Base-by-base conservation (phyloP, 2,329 filamentous ascomycete genomes). In the Aspergillus udagawae region DNA sequence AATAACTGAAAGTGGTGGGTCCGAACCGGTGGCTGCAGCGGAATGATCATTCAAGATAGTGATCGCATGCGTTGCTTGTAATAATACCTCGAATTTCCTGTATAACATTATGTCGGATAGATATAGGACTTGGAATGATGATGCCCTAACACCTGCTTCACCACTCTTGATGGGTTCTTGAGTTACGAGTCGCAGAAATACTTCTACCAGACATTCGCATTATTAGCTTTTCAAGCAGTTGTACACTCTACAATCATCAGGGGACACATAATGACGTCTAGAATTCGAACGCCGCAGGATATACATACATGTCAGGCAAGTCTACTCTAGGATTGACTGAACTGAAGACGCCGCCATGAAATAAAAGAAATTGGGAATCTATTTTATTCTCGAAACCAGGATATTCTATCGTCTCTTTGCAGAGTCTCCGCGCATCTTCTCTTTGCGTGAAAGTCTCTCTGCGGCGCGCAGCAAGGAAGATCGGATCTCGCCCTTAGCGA, bases 401-500 rank as follows among this genome's bases (percentile, higher is more conserved):
- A 35, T 51, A 51, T 45, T 63, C 62, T 68, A 74, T 54, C 69
- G 69, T 54, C 68, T 70, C 62, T 69, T 74, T 21, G 62, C 59
- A 4, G 65, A 56, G 49, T 73, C 74, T n/a, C 65, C 59, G 47
- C 75, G 73, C 74, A 79, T 77, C 63, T 78, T 79, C 62, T 83
- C 78, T 64, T 81, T 82, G 54, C 83, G 77, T 63, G 79, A 74
- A 51, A 86, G 75, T 67, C 83, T 81, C 45, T 85, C 83, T 25
- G 75, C 72, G 9, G 82, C 79, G 52, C 82, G 78, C 64, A 81
- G 75, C 55, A 87, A 71, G 2, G 82, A 80, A 75, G 83, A 86
- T 77, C 89, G 92, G 64, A 96, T 87, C 59, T 97, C 92, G 53
- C 92, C 91, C 73, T 96, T 91, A 48, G 75, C 86, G 75, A 97